Conservation (phyloP, 2,329 filamentous ascomycete species). For the Blastomyces percursus region DNA sequence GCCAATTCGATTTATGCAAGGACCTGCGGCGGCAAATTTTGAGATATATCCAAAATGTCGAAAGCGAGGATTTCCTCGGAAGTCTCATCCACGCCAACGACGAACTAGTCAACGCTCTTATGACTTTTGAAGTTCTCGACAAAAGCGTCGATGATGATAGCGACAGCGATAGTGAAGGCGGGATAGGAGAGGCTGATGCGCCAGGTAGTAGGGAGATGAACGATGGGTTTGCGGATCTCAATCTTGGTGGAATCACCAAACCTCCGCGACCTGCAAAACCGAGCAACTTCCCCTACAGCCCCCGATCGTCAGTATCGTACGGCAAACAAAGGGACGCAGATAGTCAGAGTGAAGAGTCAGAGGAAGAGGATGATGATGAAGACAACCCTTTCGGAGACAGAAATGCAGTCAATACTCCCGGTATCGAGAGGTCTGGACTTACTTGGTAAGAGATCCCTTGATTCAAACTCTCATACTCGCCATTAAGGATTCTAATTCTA, state of each 20-base stretch:
- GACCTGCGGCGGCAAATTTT: constrained; percentile 70
- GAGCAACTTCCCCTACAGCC: constrained; percentile 39
- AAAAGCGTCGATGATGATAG: constrained; percentile 50
- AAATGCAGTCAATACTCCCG: constrained; percentile 46
- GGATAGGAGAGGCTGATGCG: constrained; percentile 3
- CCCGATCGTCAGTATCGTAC: constrained; percentile 13
- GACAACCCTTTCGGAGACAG: constrained; percentile 78
- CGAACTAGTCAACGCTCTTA: constrained; percentile 83
- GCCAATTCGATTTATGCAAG: constrained; percentile 79
- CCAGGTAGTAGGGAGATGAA: constrained; percentile 18
- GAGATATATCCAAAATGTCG: constrained; percentile 84
- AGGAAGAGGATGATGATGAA: constrained; percentile 57
- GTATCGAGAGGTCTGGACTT: constrained; percentile 22
- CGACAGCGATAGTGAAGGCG: constrained; percentile 48
- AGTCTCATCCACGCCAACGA: constrained; percentile 89
- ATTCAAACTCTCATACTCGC: neutral
- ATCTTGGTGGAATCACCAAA: constrained; percentile 25
- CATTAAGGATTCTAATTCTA: neutral
- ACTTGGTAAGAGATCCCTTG: constrained; percentile 22
- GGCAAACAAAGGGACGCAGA: constrained; percentile 31
- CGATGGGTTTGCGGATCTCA: constrained; percentile 26
- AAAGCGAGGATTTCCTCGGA: constrained; percentile 84
- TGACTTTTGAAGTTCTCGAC: constrained; percentile 90
- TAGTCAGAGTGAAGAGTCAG: constrained; percentile 47
- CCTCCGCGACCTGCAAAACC: constrained; percentile 47